Base-by-base conservation (phyloP, 2,329 filamentous ascomycete genomes). In the Colletotrichum echinochloae region DNA sequence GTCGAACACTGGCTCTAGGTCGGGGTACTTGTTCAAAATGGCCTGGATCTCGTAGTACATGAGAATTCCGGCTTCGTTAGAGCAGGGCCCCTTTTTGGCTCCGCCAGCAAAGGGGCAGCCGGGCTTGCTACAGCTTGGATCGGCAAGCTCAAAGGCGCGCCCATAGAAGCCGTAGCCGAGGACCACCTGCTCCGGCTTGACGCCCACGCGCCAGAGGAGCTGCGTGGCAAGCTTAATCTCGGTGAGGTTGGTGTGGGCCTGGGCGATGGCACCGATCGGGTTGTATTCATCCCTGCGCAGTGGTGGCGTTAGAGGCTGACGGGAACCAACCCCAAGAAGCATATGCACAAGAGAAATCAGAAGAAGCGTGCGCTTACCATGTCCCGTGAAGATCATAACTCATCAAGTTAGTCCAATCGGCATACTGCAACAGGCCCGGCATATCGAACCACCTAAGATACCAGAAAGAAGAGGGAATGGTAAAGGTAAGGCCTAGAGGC, bases 361-460 rank as follows among this genome's bases (percentile, higher is more conserved):
- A 8, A 33, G 30, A 33, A 33, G 30, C 8, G 30, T 33, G 30
- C 30, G 30, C 30, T 33, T 8, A 33, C 30, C 30, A 33, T 33
- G 73, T 63, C 14, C 65, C 65, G 41, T 69, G 60, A 2, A 65
- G 48, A 6, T 70, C 60, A 18, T 70, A 70, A 23, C 23, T 67
- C 68, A 71, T 71, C 37, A 86, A 46, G 66, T 84, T 86, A 72
- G 84, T 79, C 72, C 76, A 84, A 66, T 84, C 79, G 5, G 82
- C 76, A 16, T 73, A 60, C 7, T 46, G 37, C 65, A 76, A 35
- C 1, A 79, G 51, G 2, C 51, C 37, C 0, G 55, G 41, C 28
- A 79, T 59, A 41, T 78, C 74, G 41, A 79, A 80, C 52, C 72
- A 55, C 7, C 66, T 71, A 12, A 79, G 65, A 33, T 79, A 79